Evolutionary conservation across 23 red algal species (phyloP).

Genomic region (Gracilariopsis chorda): DNA sequence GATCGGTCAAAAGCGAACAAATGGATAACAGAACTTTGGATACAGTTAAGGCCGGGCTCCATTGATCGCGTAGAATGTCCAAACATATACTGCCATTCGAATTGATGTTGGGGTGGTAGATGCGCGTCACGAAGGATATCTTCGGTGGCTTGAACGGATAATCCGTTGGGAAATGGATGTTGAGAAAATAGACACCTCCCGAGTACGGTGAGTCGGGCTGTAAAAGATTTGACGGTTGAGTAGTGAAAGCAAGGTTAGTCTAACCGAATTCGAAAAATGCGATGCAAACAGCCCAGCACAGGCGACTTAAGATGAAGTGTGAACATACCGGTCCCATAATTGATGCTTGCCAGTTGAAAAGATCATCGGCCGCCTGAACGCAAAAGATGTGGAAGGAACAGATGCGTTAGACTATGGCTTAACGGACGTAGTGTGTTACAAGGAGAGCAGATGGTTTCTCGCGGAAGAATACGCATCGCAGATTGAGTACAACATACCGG

Average conservation of each 20-base stretch:
- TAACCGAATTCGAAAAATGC: no score
- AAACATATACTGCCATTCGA: conserved; percentile 97
- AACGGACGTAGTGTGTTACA: no score
- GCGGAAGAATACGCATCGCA: not conserved
- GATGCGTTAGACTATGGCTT: not conserved
- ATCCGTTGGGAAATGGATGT: conserved; percentile 98
- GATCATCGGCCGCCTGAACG: conserved; percentile 80
- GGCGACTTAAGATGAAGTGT: no score
- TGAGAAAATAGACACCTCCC: conserved; percentile 97
- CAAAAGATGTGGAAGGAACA: no score
- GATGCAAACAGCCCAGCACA: no score
- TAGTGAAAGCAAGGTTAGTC: no score
- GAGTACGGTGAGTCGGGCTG: conserved; percentile 97
- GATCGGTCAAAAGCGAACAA: conserved; percentile 98
- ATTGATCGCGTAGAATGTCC: conserved; percentile 98
- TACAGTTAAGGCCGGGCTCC: conserved; percentile 93
- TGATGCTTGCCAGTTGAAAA: conserved; percentile 99
- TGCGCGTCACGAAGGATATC: conserved; percentile 94
- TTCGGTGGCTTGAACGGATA: conserved; percentile 99
- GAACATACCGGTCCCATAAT: conserved; percentile 97
- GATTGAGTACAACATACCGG: conserved; percentile 43
- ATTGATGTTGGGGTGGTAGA: conserved; percentile 99
- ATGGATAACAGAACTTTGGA: conserved; percentile 99
- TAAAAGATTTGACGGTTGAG: no score
- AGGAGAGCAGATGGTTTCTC: not conserved